phyloP scores from a whole-genome alignment of 768 basidiomycete species.

The Calocybe cyanea region DNA sequence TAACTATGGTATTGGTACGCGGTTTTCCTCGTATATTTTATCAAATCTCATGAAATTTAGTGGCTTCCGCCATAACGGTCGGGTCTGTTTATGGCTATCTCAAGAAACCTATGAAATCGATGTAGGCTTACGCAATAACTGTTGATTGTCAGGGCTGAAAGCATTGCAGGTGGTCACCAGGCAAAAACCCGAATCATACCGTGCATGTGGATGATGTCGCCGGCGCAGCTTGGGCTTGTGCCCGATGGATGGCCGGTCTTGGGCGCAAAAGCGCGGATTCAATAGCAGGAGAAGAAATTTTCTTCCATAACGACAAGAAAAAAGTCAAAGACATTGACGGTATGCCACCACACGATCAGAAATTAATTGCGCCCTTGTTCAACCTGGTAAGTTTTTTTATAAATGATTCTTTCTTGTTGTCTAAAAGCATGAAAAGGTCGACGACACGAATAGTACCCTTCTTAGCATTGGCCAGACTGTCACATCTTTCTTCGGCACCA shows the following conservation, averaged over 20 bases:
- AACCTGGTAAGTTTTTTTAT: slow-evolving; percentile 53
- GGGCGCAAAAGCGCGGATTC: slow-evolving; percentile 64
- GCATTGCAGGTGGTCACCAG: slow-evolving; percentile 66
- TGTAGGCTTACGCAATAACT: slow-evolving; percentile 44
- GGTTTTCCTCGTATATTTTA: slow-evolving; percentile 1
- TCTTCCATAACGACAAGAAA: slow-evolving; percentile 68
- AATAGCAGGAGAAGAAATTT: slow-evolving; percentile 63
- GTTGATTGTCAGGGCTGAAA: not conserved
- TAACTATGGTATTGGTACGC: slow-evolving; percentile 62
- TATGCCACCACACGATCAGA: slow-evolving; percentile 50
- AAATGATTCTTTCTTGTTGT: not conserved
- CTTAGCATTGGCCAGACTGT: slow-evolving; percentile 62
- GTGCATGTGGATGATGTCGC: slow-evolving; percentile 78
- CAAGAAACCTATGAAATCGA: slow-evolving; percentile 80
- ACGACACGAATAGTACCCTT: slow-evolving; percentile 71
- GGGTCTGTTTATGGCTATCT: slow-evolving; percentile 79
- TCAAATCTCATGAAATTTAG: slow-evolving; percentile 31
- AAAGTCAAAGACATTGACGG: slow-evolving; percentile 63
- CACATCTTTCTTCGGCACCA: slow-evolving; percentile 71
- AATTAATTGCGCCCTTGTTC: slow-evolving; percentile 73
- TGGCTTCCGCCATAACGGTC: slow-evolving; percentile 68
- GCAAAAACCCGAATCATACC: slow-evolving; percentile 70
- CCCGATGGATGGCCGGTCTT: slow-evolving; percentile 65
- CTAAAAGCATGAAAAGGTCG: slow-evolving; percentile 42
- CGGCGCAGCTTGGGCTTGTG: slow-evolving; percentile 72